These are phyloP conservation scores for Yarrowia porcina DNA, from an alignment of 805 yeast species.

Conservation along the genomic window DNA sequence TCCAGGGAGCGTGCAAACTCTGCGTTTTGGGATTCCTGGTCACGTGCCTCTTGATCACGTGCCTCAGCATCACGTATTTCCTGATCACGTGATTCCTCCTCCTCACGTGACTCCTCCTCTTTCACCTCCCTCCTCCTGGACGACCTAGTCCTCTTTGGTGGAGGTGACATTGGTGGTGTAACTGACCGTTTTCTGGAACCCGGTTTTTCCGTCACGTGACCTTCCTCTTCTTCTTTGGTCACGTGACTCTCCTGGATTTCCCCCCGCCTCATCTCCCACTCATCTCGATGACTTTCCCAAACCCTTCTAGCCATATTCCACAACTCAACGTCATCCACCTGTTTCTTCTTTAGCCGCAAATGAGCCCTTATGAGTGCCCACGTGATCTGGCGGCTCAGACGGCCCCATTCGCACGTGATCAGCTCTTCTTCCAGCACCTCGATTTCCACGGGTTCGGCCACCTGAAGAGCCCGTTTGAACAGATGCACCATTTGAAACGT, in stretches of 20 bases:
- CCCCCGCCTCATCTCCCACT: not conserved
- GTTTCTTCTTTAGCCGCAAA: not conserved
- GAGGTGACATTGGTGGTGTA: not conserved
- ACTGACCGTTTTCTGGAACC: not conserved
- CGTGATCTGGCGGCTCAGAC: slow-evolving; percentile 8
- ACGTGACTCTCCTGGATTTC: not conserved
- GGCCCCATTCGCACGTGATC: not conserved
- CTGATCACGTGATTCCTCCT: not conserved
- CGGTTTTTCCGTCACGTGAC: not conserved
- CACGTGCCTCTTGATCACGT: not conserved
- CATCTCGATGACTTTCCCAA: slow-evolving; percentile 2
- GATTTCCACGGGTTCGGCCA: slow-evolving; percentile 3
- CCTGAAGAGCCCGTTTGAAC: slow-evolving; percentile 6
- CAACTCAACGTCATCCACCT: slow-evolving; percentile 1
- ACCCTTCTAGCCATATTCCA: not conserved
- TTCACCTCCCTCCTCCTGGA: too few relatives aligned
- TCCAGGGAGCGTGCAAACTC: not conserved
- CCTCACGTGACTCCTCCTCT: not conserved
- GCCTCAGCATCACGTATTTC: not conserved
- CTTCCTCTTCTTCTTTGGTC: not conserved
- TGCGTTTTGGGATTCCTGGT: not conserved
- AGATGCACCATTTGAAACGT: not conserved
- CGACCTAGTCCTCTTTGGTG: slow-evolving; percentile 12
- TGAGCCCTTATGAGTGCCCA: not conserved
- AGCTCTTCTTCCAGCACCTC: slow-evolving; percentile 25